Evolutionary conservation across 805 yeast species (phyloP), one percentile per base, ranked within the genome.

Genomic region (Clavispora phyllophila): DNA sequence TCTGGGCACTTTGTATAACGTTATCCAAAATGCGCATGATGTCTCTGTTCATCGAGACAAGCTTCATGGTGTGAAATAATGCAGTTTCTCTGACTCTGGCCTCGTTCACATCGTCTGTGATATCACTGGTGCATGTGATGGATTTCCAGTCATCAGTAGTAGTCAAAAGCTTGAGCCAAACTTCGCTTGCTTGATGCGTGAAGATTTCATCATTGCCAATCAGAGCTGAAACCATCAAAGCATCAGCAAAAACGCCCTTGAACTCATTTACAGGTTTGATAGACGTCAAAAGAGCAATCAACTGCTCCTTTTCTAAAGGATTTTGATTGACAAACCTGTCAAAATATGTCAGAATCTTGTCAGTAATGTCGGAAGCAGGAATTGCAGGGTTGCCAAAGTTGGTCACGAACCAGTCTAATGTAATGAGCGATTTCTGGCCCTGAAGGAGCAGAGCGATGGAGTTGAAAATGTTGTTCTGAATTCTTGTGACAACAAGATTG

Each of bases 101-200:
- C 52, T 67, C 68, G 28, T 66, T 58, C 42, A 54, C 65, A 29
- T 72, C 76, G 38, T 72, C 76, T 2, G 72, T 59, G 39, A 70
- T 63, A 38, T 58, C 61, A 42, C 68, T 62, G 5, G 65, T 54
- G 26, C 58, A 45, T 5, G 61, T 56, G 12, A 78, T 58, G 15
- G 59, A 54, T 6, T 56, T 46, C 83, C 86, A 79, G 48, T 77
- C 70, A 48, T 82, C 84, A 2, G 65, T 47, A 51, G 60, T 37
- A 66, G 61, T 18, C 17, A 85, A 60, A 36, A 83, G 66, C 47
- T 89, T 66, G 49, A 76, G 70, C 88, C 90, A 84, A 0, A 82
- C 61, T 8, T 54, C 43, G 33, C 51, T 51, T 9, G 60, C 47
- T 24, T 58, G 55, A 23, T 49, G 46, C 32, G 50, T 54, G 40